A percentile compares a stretch with the other conserved stretches of the same genome.
phyloP scores from a whole-genome alignment of 2,329 filamentous ascomycete genomes.

The Calonectria ilicicola region DNA sequence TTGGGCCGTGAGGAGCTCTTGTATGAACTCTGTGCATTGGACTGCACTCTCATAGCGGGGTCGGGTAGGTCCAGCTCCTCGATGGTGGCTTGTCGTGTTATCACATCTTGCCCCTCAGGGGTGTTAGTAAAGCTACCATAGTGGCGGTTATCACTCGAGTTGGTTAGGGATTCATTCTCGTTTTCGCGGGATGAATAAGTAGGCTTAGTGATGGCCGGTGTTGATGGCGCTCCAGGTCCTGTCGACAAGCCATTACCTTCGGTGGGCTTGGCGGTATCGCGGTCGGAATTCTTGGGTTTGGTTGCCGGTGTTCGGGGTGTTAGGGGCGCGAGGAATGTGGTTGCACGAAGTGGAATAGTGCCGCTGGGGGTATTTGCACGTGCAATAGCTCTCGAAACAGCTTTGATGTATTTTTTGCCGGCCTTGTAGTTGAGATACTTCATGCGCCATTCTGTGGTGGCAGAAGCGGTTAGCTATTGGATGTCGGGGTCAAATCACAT shows the following conservation, averaged over 20 bases:
- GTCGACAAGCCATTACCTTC: constrained; percentile 19
- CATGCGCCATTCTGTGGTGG: constrained; percentile 80
- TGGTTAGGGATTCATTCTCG: constrained; percentile 57
- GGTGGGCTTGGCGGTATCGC: constrained; percentile 6
- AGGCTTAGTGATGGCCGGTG: constrained; percentile 26
- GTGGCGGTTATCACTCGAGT: constrained; percentile 53
- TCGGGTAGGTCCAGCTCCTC: constrained; percentile 64
- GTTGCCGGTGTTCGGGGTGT: constrained; percentile 33
- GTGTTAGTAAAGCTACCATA: constrained; percentile 67
- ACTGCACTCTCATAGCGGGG: constrained; percentile 61
- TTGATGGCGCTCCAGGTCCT: constrained; percentile 22
- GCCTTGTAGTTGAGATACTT: constrained; percentile 97
- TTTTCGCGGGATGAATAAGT: constrained; percentile 33
- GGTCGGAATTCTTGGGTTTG: constrained; percentile 10
- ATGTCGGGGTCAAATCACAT: background rate
- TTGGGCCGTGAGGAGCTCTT: constrained; percentile 41
- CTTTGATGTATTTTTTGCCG: constrained; percentile 94
- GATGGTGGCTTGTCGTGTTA: constrained; percentile 33
- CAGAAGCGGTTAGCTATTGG: constrained; percentile 15
- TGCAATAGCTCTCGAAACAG: constrained; percentile 78
- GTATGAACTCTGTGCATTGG: constrained; percentile 37
- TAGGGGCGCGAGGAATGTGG: constrained; percentile 44
- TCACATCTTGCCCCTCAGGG: constrained; percentile 46
- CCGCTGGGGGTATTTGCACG: constrained; percentile 64
- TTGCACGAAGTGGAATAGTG: constrained; percentile 47